A percentile compares a stretch with the other conserved stretches of the same genome.
Evolutionary conservation across 176 grass and related monocot genomes (phyloP).

Genomic region (Aegilops bicornis): DNA sequence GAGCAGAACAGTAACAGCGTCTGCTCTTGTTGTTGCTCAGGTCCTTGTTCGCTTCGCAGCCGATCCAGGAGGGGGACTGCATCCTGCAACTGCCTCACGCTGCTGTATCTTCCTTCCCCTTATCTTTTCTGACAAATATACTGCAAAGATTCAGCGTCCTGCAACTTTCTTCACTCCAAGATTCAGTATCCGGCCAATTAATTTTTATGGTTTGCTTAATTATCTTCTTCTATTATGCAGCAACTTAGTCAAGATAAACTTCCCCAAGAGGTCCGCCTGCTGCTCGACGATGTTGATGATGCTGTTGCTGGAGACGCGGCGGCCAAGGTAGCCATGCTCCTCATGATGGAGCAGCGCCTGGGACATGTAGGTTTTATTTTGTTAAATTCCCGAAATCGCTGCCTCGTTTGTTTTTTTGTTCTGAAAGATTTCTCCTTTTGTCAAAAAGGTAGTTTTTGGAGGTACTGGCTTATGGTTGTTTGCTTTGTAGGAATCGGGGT

Average conservation of each 20-base stretch:
- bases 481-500: constrained; percentile 42
- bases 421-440: too few species aligned
- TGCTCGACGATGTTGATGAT: constrained; percentile 5
- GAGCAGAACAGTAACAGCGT: neutral
- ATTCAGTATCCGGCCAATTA: too few species aligned
- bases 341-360: constrained; percentile 51
- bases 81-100: constrained; percentile 48
- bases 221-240: constrained; percentile 33
- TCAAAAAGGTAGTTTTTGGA: neutral
- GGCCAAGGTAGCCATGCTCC: constrained; percentile 38
- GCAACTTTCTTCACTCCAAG: too few species aligned
- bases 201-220: neutral
- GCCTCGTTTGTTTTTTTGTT: neutral
- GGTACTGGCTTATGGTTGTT: neutral
- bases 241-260: constrained; percentile 47
- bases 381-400: neutral
- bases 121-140: too few species aligned
- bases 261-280: constrained; percentile 19
- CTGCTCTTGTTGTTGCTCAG: neutral
- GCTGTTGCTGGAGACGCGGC: constrained; percentile 22
- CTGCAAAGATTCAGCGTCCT: too few species aligned
- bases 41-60: constrained; percentile 45
- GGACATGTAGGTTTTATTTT: constrained; percentile 19
- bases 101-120: constrained; percentile 30
- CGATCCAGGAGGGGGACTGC: constrained; percentile 44